These are phyloP conservation scores for Amylostereum chailletii DNA, from an alignment of 1,284 basidiomycete species.

Conservation along the genomic window DNA sequence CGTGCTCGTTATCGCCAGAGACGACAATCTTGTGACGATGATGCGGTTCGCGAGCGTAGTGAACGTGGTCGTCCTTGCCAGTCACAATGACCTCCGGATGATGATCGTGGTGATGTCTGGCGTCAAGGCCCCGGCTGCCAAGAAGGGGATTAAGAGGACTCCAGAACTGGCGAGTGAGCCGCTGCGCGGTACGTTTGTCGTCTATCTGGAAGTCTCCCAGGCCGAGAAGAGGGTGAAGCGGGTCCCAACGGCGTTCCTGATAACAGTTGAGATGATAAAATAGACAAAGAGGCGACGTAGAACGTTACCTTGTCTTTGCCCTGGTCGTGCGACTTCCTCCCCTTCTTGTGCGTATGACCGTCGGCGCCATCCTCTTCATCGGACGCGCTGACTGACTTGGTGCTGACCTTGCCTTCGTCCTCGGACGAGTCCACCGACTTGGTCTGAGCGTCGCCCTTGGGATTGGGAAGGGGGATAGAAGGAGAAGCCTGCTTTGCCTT, in stretches of 20 bases:
- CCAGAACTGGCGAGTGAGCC: too few species aligned
- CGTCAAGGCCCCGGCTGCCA: not conserved
- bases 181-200: slow-evolving; percentile 2
- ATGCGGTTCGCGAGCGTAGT: slow-evolving; percentile 10
- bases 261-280: not conserved
- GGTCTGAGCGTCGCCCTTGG: not conserved
- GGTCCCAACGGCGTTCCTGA: slow-evolving; percentile 12
- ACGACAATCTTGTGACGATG: slow-evolving; percentile 17
- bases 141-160: too few species aligned
- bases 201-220: slow-evolving; percentile 17
- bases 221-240: slow-evolving; percentile 14
- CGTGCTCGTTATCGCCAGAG: slow-evolving; percentile 17
- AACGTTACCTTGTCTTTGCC: slow-evolving; percentile 13
- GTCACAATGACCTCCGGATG: slow-evolving; percentile 11
- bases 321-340: not conserved
- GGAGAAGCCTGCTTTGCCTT: slow-evolving; percentile 2
- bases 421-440: not conserved
- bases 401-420: too few species aligned
- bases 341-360: slow-evolving; percentile 7
- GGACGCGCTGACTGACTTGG: too few species aligned
- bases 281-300: not conserved
- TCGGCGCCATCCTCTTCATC: not conserved
- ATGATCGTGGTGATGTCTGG: slow-evolving; percentile 7
- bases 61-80: slow-evolving; percentile 14
- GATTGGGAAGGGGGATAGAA: slow-evolving; percentile 15